A percentile compares a stretch with the other conserved stretches of the same genome.
Evolutionary conservation across 1,284 basidiomycete genomes (phyloP).

Genomic region (Cerrena zonata): DNA sequence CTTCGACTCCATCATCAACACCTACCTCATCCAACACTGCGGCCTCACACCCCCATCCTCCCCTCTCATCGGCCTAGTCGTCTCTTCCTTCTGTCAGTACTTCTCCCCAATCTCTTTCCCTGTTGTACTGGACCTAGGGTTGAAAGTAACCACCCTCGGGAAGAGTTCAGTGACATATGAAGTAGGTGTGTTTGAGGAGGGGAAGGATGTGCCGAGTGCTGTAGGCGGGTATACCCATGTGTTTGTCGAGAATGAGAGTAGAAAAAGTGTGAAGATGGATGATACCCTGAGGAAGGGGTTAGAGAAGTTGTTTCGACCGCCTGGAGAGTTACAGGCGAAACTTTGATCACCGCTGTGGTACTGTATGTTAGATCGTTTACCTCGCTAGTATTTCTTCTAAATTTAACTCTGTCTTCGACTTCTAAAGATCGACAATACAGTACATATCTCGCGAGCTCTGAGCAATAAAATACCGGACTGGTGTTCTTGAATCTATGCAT

Average conservation of each 20-base stretch:
- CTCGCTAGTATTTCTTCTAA: too few species aligned
- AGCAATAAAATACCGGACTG: too few species aligned
- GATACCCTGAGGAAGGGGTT: conserved; percentile 38
- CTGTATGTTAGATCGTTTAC: too few species aligned
- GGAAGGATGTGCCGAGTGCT: conserved; percentile 43
- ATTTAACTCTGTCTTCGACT: too few species aligned
- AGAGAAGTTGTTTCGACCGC: conserved; percentile 24
- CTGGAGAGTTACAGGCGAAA: neutral
- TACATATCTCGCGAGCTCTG: too few species aligned
- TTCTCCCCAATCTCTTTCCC: conserved; percentile 68
- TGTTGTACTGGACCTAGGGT: conserved; percentile 56
- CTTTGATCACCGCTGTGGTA: too few species aligned
- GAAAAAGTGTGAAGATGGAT: conserved; percentile 49
- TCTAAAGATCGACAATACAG: too few species aligned
- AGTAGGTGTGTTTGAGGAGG: conserved; percentile 61
- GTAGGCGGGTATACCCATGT: conserved; percentile 78
- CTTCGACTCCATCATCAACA: conserved; percentile 72
- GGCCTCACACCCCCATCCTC: conserved; percentile 35
- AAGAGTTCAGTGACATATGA: conserved; percentile 71
- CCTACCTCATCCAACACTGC: conserved; percentile 61
- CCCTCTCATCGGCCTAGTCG: conserved; percentile 60
- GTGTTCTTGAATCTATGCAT: too few species aligned
- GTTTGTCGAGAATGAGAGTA: conserved; percentile 56
- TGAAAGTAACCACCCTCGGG: conserved; percentile 60
- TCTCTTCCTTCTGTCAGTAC: conserved; percentile 68